Percentiles rank a stretch among this genome's conserved stretches.
Conservation (phyloP, 371 early-diverging fungal genomes). For the Syncephalastrum racemosum region DNA sequence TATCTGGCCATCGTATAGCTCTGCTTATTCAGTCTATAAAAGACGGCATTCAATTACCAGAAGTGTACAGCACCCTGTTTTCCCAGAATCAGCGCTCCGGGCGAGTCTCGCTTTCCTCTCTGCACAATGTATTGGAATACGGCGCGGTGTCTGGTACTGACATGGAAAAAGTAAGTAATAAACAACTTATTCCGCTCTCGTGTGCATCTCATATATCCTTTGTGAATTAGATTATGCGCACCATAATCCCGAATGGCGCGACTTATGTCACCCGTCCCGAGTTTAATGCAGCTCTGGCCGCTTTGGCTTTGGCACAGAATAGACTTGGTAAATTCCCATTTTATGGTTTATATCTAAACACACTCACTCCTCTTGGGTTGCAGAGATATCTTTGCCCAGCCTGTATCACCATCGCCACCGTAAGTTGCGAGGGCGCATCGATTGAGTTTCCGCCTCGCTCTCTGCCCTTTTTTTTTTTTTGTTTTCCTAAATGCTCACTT, state of each 20-base stretch:
- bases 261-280: constrained; percentile 63
- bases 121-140: constrained; percentile 51
- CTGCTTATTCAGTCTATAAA: not conserved
- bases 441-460: not conserved
- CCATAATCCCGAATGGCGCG: constrained; percentile 51
- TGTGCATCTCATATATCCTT: not conserved
- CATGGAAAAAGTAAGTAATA: constrained; percentile 54
- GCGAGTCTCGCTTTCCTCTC: constrained; percentile 47
- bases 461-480: too few species aligned
- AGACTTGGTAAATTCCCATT: constrained; percentile 60
- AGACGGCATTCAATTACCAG: constrained; percentile 59
- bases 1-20: not conserved
- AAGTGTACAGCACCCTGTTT: constrained; percentile 60
- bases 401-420: constrained; percentile 29
- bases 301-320: constrained; percentile 77
- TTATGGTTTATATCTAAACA: not conserved
- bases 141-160: constrained; percentile 51
- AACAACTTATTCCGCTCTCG: not conserved
- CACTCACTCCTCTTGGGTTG: not conserved
- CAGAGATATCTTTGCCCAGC: constrained; percentile 28
- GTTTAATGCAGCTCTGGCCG: constrained; percentile 71
- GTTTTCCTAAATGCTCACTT: too few species aligned
- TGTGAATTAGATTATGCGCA: constrained; percentile 35
- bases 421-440: constrained; percentile 15
- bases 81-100: constrained; percentile 52